phyloP scores from a whole-genome alignment of 306 rosid genomes.

The Sicyos baderoa region DNA sequence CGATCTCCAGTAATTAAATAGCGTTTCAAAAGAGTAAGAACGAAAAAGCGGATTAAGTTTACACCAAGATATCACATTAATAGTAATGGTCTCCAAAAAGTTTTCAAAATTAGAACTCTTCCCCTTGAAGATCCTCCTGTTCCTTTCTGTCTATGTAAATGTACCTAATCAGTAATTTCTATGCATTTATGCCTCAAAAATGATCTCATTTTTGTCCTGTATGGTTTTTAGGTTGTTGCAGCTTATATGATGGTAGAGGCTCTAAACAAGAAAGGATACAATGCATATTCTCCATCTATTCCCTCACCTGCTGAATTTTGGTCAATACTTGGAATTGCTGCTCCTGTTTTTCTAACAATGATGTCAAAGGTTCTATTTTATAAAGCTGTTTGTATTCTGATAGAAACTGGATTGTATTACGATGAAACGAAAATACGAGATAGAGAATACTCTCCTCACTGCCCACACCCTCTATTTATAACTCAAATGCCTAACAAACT shows the following conservation, averaged over 20 bases:
- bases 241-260: conserved; percentile 73
- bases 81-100: no score
- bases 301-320: conserved; percentile 61
- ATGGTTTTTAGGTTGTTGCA: conserved; percentile 59
- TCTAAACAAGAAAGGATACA: conserved; percentile 66
- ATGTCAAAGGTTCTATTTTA: conserved; percentile 63
- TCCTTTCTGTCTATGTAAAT: background rate
- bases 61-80: no score
- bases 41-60: no score
- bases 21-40: no score
- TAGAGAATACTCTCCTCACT: no score
- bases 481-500: no score
- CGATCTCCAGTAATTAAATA: no score
- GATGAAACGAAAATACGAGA: no score
- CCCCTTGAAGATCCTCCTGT: no score
- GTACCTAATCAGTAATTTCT: background rate
- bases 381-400: background rate
- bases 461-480: no score
- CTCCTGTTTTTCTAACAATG: conserved; percentile 68
- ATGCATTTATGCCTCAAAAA: background rate
- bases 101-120: no score
- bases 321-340: conserved; percentile 52
- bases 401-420: no score
- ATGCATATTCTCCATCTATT: conserved; percentile 49
- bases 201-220: conserved; percentile 13